Evolutionary conservation across 202 grass and related monocot genomes (phyloP).

Genomic region (Saccharum hybrid): DNA sequence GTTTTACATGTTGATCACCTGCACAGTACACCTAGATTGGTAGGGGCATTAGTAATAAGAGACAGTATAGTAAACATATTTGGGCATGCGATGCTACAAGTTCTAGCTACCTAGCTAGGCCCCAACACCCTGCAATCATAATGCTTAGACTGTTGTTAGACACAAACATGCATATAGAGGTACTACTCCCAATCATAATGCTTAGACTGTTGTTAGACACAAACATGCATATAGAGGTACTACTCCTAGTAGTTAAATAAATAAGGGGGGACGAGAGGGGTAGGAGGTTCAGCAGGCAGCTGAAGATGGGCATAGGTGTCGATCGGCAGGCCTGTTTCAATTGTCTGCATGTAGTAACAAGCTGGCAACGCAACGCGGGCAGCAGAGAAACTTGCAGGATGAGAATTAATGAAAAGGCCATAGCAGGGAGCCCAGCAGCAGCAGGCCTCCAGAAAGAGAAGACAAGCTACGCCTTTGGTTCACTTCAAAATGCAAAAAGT

Average conservation of each 20-base stretch:
- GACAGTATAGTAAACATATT: slow-evolving; percentile 35
- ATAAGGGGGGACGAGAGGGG: background rate
- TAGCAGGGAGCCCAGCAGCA: slow-evolving; percentile 9
- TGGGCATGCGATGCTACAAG: slow-evolving; percentile 15
- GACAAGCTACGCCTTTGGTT: no score
- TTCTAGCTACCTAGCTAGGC: background rate
- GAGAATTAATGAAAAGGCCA: slow-evolving; percentile 47
- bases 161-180: no score
- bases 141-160: no score
- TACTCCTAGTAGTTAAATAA: slow-evolving; percentile 24
- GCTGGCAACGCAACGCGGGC: no score
- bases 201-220: no score
- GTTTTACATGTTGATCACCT: no score
- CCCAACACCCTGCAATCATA: slow-evolving; percentile 46
- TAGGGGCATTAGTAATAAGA: background rate
- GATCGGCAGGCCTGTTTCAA: slow-evolving; percentile 28
- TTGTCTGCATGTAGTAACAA: slow-evolving; percentile 13
- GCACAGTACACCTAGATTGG: background rate
- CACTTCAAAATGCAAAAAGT: no score
- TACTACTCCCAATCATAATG: slow-evolving; percentile 28
- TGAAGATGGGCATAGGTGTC: slow-evolving; percentile 38
- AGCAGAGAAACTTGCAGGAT: slow-evolving; percentile 42
- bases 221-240: no score
- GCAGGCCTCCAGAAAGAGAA: slow-evolving; percentile 3
- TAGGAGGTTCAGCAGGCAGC: background rate